phyloP scores from a whole-genome alignment of 2,329 filamentous ascomycete genomes.

The Hymenoscyphus fraxineus region DNA sequence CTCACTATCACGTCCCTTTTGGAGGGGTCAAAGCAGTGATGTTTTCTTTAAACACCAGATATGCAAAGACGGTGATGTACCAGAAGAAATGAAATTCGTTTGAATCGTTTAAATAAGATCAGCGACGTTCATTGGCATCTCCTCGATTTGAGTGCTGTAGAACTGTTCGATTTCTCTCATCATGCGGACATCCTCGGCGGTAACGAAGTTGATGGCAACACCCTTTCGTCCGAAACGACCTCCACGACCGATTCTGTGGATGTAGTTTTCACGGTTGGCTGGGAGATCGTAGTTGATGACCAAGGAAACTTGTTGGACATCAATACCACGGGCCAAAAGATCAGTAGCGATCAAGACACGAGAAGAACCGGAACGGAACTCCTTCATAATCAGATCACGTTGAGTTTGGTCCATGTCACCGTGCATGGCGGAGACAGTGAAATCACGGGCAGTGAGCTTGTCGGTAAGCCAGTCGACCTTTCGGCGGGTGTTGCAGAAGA shows the following conservation, averaged over 20 bases:
- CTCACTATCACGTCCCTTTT: constrained; percentile 35
- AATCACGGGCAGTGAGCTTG: constrained; percentile 98
- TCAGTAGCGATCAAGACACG: constrained; percentile 96
- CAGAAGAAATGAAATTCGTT: constrained; percentile 17
- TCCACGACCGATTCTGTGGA: constrained; percentile 94
- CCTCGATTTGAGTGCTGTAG: constrained; percentile 99
- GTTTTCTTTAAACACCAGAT: constrained; percentile 22
- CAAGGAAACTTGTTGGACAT: constrained; percentile 95
- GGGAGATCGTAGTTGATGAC: constrained; percentile 99
- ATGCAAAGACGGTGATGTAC: constrained; percentile 34
- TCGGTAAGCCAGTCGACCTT: constrained; percentile 99
- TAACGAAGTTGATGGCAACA: constrained; percentile 99
- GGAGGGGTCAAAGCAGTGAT: constrained; percentile 25
- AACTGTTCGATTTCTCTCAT: constrained; percentile 99
- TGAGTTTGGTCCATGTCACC: constrained; percentile 99
- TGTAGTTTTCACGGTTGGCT: constrained; percentile 99
- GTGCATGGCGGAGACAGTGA: constrained; percentile 98
- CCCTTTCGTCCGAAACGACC: constrained; percentile 96
- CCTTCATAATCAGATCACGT: constrained; percentile 98
- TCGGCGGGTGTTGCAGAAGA: constrained; percentile 98
- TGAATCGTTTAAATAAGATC: constrained; percentile 61
- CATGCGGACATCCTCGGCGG: constrained; percentile 97
- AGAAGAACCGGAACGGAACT: constrained; percentile 95
- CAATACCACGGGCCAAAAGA: constrained; percentile 96
- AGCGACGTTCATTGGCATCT: constrained; percentile 97